A percentile compares a stretch with the other conserved stretches of the same genome.
phyloP scores from a whole-genome alignment of 768 basidiomycete genomes.

The Lentinula sp. region DNA sequence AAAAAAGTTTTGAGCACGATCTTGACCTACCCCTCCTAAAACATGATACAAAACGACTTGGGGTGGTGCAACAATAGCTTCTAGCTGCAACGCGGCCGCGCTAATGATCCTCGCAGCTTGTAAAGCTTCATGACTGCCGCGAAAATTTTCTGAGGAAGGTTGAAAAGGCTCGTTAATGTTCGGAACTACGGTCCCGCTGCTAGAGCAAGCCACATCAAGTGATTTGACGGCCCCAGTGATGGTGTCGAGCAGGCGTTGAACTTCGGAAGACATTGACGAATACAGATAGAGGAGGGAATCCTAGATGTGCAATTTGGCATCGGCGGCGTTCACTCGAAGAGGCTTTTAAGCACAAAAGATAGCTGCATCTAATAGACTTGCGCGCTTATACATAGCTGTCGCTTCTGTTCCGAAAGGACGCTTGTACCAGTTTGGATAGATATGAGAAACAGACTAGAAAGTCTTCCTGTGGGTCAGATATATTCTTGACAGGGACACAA shows the following conservation, averaged over 20 bases:
- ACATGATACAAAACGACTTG: slow-evolving; percentile 18
- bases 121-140: slow-evolving; percentile 9
- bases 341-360: neutral
- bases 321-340: slow-evolving; percentile 1
- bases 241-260: slow-evolving; percentile 1
- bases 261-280: slow-evolving; percentile 3
- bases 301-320: neutral
- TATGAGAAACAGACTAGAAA: neutral
- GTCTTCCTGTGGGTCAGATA: neutral
- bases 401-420: slow-evolving; percentile 1
- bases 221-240: neutral
- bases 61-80: slow-evolving; percentile 20
- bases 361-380: neutral
- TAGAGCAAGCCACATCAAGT: neutral
- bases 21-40: slow-evolving; percentile 21
- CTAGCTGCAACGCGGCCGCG: slow-evolving; percentile 25
- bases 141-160: slow-evolving; percentile 2
- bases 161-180: neutral
- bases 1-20: slow-evolving; percentile 11
- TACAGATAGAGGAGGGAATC: neutral
- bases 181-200: neutral
- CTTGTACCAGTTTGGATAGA: neutral
- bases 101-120: slow-evolving; percentile 23
- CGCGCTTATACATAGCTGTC: neutral
- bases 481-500: neutral